These are phyloP conservation scores for Ustulina deusta DNA, from an alignment of 2,329 filamentous ascomycete species.

Conservation along the genomic window DNA sequence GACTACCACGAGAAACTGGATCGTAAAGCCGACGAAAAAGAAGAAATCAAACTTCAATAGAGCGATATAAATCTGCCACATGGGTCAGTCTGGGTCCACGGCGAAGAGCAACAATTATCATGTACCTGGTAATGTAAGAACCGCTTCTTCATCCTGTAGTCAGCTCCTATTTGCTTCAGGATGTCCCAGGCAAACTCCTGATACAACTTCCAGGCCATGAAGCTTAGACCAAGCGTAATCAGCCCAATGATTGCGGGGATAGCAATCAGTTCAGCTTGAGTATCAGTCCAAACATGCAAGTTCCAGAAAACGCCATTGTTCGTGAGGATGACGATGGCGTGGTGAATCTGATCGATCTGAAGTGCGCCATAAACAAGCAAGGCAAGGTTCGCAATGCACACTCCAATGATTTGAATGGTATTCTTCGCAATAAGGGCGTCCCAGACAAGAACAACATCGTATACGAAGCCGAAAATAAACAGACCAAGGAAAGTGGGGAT, in stretches of 20 bases:
- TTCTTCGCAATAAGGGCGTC: constrained; percentile 95
- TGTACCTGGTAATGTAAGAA: constrained; percentile 95
- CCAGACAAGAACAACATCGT: constrained; percentile 89
- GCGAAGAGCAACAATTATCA: constrained; percentile 13
- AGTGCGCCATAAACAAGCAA: constrained; percentile 93
- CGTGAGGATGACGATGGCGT: constrained; percentile 72
- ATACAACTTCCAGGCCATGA: constrained; percentile 93
- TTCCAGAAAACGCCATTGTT: constrained; percentile 58
- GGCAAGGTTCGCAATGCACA: constrained; percentile 92
- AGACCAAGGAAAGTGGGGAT: constrained; percentile 96
- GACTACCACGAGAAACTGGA: constrained; percentile 96
- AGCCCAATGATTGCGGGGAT: constrained; percentile 87
- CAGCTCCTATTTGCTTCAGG: constrained; percentile 98
- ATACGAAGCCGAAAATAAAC: constrained; percentile 97
- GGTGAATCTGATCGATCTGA: constrained; percentile 89
- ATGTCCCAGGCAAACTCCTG: constrained; percentile 99
- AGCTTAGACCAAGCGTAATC: constrained; percentile 77
- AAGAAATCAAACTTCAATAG: constrained; percentile 99
- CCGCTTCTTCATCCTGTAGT: constrained; percentile 95
- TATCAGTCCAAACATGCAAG: constrained; percentile 72
- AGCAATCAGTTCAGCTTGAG: constrained; percentile 82
- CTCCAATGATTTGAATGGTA: constrained; percentile 96
- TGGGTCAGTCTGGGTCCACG: constrained; percentile 40
- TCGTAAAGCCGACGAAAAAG: constrained; percentile 98
- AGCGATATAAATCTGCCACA: constrained; percentile 88